Percentiles rank a stretch among this genome's conserved stretches.
phyloP scores from a whole-genome alignment of 1,284 basidiomycete species.

The Austropuccinia psidii region DNA sequence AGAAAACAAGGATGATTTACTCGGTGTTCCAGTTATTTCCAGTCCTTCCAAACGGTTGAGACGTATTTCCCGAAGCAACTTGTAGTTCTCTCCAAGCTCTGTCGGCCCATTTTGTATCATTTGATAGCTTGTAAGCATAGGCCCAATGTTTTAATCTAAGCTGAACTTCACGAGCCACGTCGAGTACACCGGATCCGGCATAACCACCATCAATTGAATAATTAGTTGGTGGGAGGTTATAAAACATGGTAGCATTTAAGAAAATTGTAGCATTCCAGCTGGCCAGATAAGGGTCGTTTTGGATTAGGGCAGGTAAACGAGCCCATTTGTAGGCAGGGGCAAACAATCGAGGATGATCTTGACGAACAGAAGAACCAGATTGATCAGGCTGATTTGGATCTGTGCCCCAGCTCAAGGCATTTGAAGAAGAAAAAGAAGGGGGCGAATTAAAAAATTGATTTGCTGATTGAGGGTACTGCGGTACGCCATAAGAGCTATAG shows the following conservation, averaged over 20 bases:
- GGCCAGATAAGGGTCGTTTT: conserved; percentile 63
- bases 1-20: conserved; percentile 7
- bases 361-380: conserved; percentile 59
- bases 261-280: conserved; percentile 88
- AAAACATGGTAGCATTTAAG: conserved; percentile 69
- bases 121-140: conserved; percentile 83
- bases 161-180: conserved; percentile 82
- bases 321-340: conserved; percentile 88
- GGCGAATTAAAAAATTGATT: conserved; percentile 10
- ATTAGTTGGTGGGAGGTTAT: conserved; percentile 47
- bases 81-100: conserved; percentile 43
- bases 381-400: conserved; percentile 51
- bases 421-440: conserved; percentile 11
- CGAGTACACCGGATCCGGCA: conserved; percentile 74
- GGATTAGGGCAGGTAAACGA: conserved; percentile 67
- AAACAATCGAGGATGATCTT: conserved; percentile 80
- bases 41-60: conserved; percentile 55
- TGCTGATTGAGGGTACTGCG: conserved; percentile 27
- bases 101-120: conserved; percentile 71
- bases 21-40: conserved; percentile 39
- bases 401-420: conserved; percentile 8
- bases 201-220: conserved; percentile 47
- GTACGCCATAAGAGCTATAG: conserved; percentile 31
- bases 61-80: conserved; percentile 46
- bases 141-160: conserved; percentile 82